Percentiles rank a stretch among this genome's conserved stretches.
Evolutionary conservation across 75 land plant species (phyloP).

Genomic region (Sequoia sempervirens): DNA sequence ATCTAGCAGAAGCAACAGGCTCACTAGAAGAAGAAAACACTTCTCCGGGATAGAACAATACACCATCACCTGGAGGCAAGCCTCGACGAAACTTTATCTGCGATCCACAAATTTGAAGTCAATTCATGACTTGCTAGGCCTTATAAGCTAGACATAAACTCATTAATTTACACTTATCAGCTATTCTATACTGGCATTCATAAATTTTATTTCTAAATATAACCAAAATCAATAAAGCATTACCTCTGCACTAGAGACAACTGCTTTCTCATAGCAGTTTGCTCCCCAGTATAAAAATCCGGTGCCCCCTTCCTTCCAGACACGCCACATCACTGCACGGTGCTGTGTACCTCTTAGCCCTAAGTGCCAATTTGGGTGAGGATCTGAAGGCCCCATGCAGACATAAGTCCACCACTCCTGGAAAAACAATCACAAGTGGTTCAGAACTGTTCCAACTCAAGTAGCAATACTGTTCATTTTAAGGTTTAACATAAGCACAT

Average conservation of each 20-base stretch:
- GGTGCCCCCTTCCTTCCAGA: slow-evolving; percentile 98
- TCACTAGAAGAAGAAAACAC: slow-evolving; percentile 70
- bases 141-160: background rate
- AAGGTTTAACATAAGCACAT: background rate
- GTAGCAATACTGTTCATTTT: background rate
- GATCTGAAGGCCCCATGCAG: slow-evolving; percentile 99
- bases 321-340: slow-evolving; percentile 98
- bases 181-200: background rate
- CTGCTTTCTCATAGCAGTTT: slow-evolving; percentile 92
- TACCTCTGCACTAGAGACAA: slow-evolving; percentile 86
- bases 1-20: slow-evolving; percentile 89
- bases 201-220: background rate
- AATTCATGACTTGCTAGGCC: background rate
- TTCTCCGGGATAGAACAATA: slow-evolving; percentile 94
- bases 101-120: slow-evolving; percentile 6
- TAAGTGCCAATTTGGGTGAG: slow-evolving; percentile 97
- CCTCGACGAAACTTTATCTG: slow-evolving; percentile 95
- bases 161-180: background rate
- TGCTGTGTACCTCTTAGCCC: slow-evolving; percentile 99
- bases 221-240: background rate
- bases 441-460: background rate
- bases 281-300: slow-evolving; percentile 99
- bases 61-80: slow-evolving; percentile 97
- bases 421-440: background rate
- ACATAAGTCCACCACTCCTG: slow-evolving; percentile 99